A percentile compares a stretch with the other conserved stretches of the same genome.
Evolutionary conservation across 306 rosid genomes (phyloP).

Genomic region (Pyrus communis): DNA sequence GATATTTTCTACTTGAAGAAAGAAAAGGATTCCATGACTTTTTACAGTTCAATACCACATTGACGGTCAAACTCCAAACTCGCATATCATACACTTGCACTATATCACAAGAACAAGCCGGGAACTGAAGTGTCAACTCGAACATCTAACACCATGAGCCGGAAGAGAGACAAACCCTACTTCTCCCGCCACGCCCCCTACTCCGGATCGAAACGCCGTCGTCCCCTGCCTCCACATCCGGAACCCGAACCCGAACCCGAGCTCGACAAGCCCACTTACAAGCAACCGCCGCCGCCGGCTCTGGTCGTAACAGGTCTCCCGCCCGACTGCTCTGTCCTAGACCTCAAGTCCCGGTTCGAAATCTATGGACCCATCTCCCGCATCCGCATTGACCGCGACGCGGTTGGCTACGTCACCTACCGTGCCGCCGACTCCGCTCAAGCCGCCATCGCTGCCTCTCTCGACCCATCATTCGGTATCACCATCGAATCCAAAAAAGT

Average conservation of each 20-base stretch:
- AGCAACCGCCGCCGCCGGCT: conserved; percentile 74
- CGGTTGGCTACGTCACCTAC: conserved; percentile 56
- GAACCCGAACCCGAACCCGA: conserved; percentile 14
- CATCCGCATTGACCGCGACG: conserved; percentile 85
- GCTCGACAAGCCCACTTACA: conserved; percentile 27
- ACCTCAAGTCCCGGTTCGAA: conserved; percentile 88
- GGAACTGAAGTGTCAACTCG: neutral
- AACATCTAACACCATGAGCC: conserved; percentile 38
- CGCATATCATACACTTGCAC: neutral
- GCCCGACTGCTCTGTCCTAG: conserved; percentile 70
- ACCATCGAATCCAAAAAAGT: conserved; percentile 68
- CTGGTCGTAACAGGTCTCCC: conserved; percentile 68
- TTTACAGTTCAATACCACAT: neutral
- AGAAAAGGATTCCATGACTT: too few species aligned
- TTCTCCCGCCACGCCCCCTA: conserved; percentile 39
- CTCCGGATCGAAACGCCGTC: conserved; percentile 21
- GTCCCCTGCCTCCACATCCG: conserved; percentile 15
- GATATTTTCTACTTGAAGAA: too few species aligned
- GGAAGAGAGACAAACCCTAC: conserved; percentile 66
- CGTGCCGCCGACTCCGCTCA: conserved; percentile 67
- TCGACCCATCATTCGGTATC: conserved; percentile 66
- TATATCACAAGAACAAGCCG: neutral
- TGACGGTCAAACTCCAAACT: neutral
- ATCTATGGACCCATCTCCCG: conserved; percentile 85
- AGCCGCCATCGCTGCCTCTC: conserved; percentile 64